Base-by-base conservation (phyloP, 192 early-diverging fungal species). In the Coemansia sp. region DNA sequence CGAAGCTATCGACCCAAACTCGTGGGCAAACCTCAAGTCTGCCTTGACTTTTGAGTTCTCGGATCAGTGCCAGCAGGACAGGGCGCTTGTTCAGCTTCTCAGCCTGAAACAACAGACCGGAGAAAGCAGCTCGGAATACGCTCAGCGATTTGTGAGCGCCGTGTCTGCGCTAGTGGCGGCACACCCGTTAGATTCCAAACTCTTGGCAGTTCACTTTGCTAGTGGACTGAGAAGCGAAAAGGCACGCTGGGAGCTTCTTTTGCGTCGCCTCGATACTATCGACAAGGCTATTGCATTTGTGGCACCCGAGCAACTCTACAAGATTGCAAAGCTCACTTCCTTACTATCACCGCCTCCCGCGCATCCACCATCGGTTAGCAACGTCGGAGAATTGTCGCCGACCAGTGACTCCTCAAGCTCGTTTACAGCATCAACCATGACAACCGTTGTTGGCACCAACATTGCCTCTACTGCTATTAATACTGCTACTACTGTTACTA, bases 291-390 rank as follows among this genome's bases (percentile, higher is more conserved):
- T 79, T 22, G 75, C 70, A 10, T 79, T 64, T 41, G 75, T 79
- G 58, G 75, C 75, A 4, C 75, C 75, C 14, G 75, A 79, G 13
- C 70, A 72, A 54, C 61, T 79, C 3, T 79, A 79, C 50, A 63
- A 61, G 55, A 66, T 54, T 5, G 70, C 75, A 33, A 79, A 79
- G 59, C 66, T 79, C 2, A 61, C 59, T n/a, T 50, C 75, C 19
- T 55, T 72, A 50, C 55, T 79, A 36, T 68, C 70, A 30, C 75
- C 75, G n/a, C 59, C 54, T 17, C 55, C 67, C 9, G 40, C 50
- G 25, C 50, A 47, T 1, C 62, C 66, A 5, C 28, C 73, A 0
- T 33, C 61, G 19, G 74, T 70, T 4, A 48, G 38, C 29, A 65
- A 54, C n/a, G 52, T 31, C 19, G 68, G 61, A 0, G 68, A 61